These are phyloP conservation scores for Pisolithus sp. DNA, from an alignment of 768 basidiomycete species.

Conservation along the genomic window DNA sequence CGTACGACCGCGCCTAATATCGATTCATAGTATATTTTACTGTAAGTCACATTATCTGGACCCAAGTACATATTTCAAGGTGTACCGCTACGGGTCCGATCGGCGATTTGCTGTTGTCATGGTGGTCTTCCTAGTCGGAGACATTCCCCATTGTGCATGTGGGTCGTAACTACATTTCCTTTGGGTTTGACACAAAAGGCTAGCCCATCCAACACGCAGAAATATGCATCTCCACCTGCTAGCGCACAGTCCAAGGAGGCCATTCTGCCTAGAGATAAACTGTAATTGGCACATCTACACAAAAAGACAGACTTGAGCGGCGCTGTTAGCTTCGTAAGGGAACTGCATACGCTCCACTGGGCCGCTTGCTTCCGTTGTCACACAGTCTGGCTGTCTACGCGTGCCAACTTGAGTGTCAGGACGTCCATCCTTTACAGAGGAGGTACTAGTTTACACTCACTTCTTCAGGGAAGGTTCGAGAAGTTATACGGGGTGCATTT, in stretches of 20 bases:
- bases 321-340: not conserved
- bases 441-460: not conserved
- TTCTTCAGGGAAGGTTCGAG: not conserved
- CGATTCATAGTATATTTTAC: no score
- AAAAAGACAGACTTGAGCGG: not conserved
- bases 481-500: not conserved
- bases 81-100: not conserved
- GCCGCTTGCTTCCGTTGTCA: not conserved
- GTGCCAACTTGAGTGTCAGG: not conserved
- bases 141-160: not conserved
- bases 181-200: not conserved
- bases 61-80: no score
- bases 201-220: not conserved
- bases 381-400: not conserved
- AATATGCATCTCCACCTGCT: not conserved
- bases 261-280: not conserved
- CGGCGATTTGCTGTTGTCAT: not conserved
- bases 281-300: not conserved
- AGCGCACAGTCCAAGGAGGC: not conserved
- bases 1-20: no score
- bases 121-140: not conserved
- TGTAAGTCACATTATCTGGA: no score
- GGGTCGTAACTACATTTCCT: not conserved
- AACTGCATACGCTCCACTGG: not conserved
- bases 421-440: not conserved